These are phyloP conservation scores for Pelargonium cotyledonis DNA, from an alignment of 441 rosid genomes.

Conservation along the genomic window DNA sequence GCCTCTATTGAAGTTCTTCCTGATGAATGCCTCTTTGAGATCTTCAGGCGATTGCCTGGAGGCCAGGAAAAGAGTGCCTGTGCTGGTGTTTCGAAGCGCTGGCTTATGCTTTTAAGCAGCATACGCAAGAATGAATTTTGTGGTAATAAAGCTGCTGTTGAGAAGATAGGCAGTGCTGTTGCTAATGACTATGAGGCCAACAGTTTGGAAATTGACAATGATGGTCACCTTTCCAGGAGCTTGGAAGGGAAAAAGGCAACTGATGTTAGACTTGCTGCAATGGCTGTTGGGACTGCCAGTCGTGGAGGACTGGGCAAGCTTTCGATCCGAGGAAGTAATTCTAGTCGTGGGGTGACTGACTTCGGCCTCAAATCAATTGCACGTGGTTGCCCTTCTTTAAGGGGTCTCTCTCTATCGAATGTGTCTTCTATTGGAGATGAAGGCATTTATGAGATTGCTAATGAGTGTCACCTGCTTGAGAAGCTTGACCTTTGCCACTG, in stretches of 20 bases:
- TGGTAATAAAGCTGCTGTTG: constrained; percentile 15
- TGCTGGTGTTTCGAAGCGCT: constrained; percentile 78
- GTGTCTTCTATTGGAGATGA: constrained; percentile 60
- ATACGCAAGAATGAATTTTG: constrained; percentile 47
- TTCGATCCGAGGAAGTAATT: constrained; percentile 58
- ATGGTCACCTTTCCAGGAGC: constrained; percentile 61
- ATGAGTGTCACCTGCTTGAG: constrained; percentile 63
- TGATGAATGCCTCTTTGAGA: constrained; percentile 85
- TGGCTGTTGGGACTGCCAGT: constrained; percentile 64
- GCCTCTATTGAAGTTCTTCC: constrained; percentile 73
- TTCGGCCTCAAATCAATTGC: constrained; percentile 64
- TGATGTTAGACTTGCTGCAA: constrained; percentile 78
- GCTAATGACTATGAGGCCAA: constrained; percentile 18
- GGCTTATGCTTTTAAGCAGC: constrained; percentile 65
- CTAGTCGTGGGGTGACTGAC: constrained; percentile 56
- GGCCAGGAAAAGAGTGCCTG: constrained; percentile 64
- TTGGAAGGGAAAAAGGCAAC: constrained; percentile 88
- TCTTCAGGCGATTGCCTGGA: constrained; percentile 58
- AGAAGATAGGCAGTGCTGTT: neutral
- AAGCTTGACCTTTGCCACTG: constrained; percentile 83
- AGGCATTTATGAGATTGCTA: constrained; percentile 58
- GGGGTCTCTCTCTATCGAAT: constrained; percentile 71
- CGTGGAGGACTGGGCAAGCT: constrained; percentile 89
- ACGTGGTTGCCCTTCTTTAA: constrained; percentile 74
- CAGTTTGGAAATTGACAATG: constrained; percentile 23